Evolutionary conservation across 495 filamentous ascomycete genomes (phyloP).

Genomic region (Neurospora sp.): DNA sequence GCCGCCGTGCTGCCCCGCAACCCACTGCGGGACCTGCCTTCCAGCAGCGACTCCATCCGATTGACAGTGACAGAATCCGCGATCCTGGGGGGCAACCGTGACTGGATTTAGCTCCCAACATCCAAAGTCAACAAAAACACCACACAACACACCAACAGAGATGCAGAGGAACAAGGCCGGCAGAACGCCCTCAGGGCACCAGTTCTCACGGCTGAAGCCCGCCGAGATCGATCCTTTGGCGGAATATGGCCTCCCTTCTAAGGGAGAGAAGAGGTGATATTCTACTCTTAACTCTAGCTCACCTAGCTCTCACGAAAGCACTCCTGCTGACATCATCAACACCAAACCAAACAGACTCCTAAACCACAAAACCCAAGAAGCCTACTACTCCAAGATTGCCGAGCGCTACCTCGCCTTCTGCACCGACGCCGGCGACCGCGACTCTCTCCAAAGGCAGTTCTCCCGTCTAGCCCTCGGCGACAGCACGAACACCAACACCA

Average conservation of each 20-base stretch:
- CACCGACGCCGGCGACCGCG: slow-evolving; percentile 50
- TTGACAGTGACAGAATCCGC: neutral
- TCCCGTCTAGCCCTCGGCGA: slow-evolving; percentile 46
- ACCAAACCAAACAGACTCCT: slow-evolving; percentile 48
- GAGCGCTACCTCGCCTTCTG: slow-evolving; percentile 83
- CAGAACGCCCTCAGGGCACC: slow-evolving; percentile 38
- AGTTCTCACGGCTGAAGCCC: slow-evolving; percentile 63
- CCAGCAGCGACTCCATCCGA: neutral
- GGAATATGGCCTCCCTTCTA: slow-evolving; percentile 71
- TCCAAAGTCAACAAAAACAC: neutral
- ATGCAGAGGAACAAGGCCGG: slow-evolving; percentile 23
- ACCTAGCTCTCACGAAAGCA: neutral
- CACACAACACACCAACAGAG: neutral
- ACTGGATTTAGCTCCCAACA: neutral
- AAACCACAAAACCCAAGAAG: slow-evolving; percentile 62
- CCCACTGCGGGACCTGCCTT: neutral
- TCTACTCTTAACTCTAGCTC: neutral
- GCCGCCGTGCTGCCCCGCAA: neutral
- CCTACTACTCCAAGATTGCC: slow-evolving; percentile 77
- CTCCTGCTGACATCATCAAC: neutral
- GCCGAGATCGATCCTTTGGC: slow-evolving; percentile 62
- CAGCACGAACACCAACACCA: neutral
- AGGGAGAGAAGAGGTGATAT: slow-evolving; percentile 55
- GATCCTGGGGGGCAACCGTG: neutral
- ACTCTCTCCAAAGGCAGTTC: slow-evolving; percentile 64